Conservation (phyloP, 768 basidiomycete species). For the Calocybe cyanea region DNA sequence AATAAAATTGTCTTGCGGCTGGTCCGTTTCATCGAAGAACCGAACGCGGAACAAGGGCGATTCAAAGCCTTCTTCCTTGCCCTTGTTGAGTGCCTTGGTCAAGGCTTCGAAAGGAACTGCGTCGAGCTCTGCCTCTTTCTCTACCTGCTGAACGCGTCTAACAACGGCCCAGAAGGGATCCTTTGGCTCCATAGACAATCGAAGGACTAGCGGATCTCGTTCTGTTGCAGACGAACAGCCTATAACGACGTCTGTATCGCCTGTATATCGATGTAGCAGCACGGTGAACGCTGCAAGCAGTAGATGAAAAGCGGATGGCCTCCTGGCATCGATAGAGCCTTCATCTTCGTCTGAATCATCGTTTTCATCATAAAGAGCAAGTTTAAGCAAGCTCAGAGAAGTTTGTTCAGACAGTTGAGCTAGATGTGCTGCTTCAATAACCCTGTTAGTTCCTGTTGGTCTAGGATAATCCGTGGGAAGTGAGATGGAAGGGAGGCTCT, state of each 20-base stretch:
- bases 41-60: slow-evolving; percentile 86
- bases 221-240: slow-evolving; percentile 79
- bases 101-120: slow-evolving; percentile 78
- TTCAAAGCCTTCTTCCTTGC: slow-evolving; percentile 56
- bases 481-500: slow-evolving; percentile 83
- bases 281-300: slow-evolving; percentile 90
- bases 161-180: slow-evolving; percentile 91
- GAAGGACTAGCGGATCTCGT: slow-evolving; percentile 78
- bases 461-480: slow-evolving; percentile 96
- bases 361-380: slow-evolving; percentile 68
- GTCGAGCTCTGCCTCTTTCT: slow-evolving; percentile 79
- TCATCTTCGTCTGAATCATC: slow-evolving; percentile 49
- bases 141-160: slow-evolving; percentile 77
- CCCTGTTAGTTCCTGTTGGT: slow-evolving; percentile 63
- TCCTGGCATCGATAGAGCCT: slow-evolving; percentile 28
- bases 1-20: slow-evolving; percentile 69
- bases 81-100: slow-evolving; percentile 61
- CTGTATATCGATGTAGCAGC: slow-evolving; percentile 90
- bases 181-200: slow-evolving; percentile 75
- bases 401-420: slow-evolving; percentile 72
- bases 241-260: slow-evolving; percentile 90
- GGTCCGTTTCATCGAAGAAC: slow-evolving; percentile 93
- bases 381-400: slow-evolving; percentile 75
- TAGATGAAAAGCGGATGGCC: slow-evolving; percentile 86
- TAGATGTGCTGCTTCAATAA: slow-evolving; percentile 81